Percentiles rank a stretch among this genome's conserved stretches.
Conservation (phyloP, 1,139 yeast species). For the Wickerhamiella pararugosa region DNA sequence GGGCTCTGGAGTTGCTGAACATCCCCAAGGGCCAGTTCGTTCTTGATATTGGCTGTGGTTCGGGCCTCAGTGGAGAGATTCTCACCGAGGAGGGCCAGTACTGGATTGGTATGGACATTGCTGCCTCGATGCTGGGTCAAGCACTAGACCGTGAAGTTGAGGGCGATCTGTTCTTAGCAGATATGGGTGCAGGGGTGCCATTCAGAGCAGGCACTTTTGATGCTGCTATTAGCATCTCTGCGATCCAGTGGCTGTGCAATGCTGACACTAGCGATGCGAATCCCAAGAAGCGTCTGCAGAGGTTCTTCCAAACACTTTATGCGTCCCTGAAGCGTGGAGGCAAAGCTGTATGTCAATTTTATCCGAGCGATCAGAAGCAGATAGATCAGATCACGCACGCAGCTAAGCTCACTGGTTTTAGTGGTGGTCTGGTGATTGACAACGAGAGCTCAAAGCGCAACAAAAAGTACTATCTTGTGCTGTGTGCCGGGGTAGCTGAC, state of each 20-base stretch:
- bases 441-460: conserved; percentile 88
- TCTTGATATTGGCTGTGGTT: conserved; percentile 93
- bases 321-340: conserved; percentile 87
- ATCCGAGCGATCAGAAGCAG: conserved; percentile 82
- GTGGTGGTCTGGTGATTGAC: conserved; percentile 89
- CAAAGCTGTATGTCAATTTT: conserved; percentile 91
- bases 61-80: conserved; percentile 91
- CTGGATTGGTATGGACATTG: conserved; percentile 95
- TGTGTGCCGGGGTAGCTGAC: conserved; percentile 63
- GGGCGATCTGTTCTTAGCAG: conserved; percentile 70
- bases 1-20: conserved; percentile 79
- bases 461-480: conserved; percentile 76
- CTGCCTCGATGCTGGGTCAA: conserved; percentile 91
- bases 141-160: conserved; percentile 85
- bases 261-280: conserved; percentile 76
- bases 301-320: conserved; percentile 78
- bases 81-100: conserved; percentile 84
- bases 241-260: conserved; percentile 95
- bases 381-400: conserved; percentile 62
- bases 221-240: conserved; percentile 91
- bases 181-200: conserved; percentile 89
- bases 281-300: conserved; percentile 69
- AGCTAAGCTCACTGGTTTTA: conserved; percentile 90
- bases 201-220: conserved; percentile 94
- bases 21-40: conserved; percentile 51